Evolutionary conservation across 2,329 filamentous ascomycete species (phyloP), one percentile per base, ranked within the genome.

Genomic region (Whalleya microplaca): DNA sequence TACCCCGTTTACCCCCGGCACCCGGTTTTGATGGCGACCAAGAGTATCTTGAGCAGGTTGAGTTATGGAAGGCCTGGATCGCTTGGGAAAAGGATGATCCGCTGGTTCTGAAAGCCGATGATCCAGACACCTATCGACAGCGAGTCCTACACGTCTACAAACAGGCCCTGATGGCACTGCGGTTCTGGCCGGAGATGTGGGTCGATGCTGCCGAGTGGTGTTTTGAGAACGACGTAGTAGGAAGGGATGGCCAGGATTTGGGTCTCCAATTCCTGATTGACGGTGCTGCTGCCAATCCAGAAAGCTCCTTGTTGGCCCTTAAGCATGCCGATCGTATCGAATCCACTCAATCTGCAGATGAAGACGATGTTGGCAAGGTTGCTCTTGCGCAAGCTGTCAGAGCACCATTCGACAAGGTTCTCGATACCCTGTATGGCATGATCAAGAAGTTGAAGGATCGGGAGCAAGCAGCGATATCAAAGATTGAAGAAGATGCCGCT

Each of bases 141-240:
- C 88, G 95, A 41, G 84, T 98, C 42, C 74, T 97, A 7, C 96
- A 96, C 72, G 89, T 91, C 62, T 98, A 96, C 79, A 95, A 92
- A 72, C 94, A 97, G 72, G 92, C 94, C 3, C 78, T 96, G 45
- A 96, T 97, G 90, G 89, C 92, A 3, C 78, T 99, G 53, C 87
- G 93, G 48, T 99, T 98, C 75, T 95, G 94, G 85, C 93, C 95
- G 3, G 91, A 96, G 71, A 87, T 97, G 65, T 99, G 95, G 95
- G 93, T 92, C 48, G 92, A 97, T 58, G 94, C 92, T 9, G 91
- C 93, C 0, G 90, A 96, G 63, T 98, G 94, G 85, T 96, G 91
- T 73, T 92, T 92, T 68, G 84, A 89, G 52, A 92, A 95, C 66
- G 84, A 84, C 44, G 77, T 93, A 64, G 70, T 75, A 9, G 58